Evolutionary conservation across 345 rosid species (phyloP), one percentile per base, ranked within the genome.

Genomic region (Clausena lansium): DNA sequence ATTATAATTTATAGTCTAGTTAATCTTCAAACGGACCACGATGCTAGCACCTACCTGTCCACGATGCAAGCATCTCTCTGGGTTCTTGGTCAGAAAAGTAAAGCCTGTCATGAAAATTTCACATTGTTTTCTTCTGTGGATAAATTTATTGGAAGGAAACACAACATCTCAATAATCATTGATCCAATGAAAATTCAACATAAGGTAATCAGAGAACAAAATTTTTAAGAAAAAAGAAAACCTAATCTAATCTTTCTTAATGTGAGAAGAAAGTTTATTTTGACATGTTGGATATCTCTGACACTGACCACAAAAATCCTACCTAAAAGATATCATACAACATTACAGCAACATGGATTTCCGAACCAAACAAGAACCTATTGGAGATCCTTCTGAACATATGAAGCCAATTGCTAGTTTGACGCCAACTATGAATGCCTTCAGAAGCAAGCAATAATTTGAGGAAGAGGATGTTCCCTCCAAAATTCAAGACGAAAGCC

Each of bases 281-380:
- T 65, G 64, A 28, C 58, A 59, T 15, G 28, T 52, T n/a, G 14
- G 24, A 20, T 55, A 15, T 35, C 24, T 17, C 19, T 38, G 52
- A 30, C 47, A 24, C 20, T 20, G 54, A 71, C n/a, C 13, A 73
- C 38, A 57, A 52, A 64, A 38, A 57, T 55, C 45, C 54, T 72
- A 33, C 35, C 81, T 66, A 67, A 28, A 63, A 28, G 17, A 17
- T 39, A 67, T 66, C 68, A 4, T 74, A 79, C 75, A 79, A 79
- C 59, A 61, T 74, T 67, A 74, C 33, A 67, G 39, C 57, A 32
- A 73, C 52, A 71, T 13, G 24, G 55, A 50, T 30, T 70, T 69
- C 35, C 20, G 0, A 33, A 47, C 59, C 45, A 11, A 81, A 32
- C 73, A 76, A 66, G 30, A 45, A 65, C 28, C 10, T 14, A 45